Conservation (phyloP, 1,139 yeast genomes). For the Blastobotrys capitulatus region DNA sequence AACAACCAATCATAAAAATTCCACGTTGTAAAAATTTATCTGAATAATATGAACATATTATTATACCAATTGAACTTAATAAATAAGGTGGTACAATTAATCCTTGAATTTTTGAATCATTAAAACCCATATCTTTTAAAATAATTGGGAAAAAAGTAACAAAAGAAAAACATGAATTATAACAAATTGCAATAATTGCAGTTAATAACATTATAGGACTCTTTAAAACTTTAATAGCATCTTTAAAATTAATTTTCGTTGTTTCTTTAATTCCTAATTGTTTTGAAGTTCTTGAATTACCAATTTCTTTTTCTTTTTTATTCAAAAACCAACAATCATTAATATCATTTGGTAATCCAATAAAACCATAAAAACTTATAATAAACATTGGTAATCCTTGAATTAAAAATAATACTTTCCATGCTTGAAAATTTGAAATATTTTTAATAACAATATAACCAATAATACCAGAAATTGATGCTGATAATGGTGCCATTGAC, state of each 20-base stretch:
- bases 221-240: conserved; percentile 17
- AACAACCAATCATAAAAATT: conserved; percentile 22
- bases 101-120: conserved; percentile 26
- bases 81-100: conserved; percentile 28
- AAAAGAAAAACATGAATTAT: conserved; percentile 26
- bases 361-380: conserved; percentile 29
- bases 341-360: conserved; percentile 40
- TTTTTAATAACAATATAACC: conserved; percentile 37
- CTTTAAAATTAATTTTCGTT: conserved; percentile 18
- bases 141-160: conserved; percentile 28
- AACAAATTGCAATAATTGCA: conserved; percentile 30
- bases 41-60: conserved; percentile 21
- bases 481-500: conserved; percentile 33
- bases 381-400: conserved; percentile 37
- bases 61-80: conserved; percentile 21
- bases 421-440: conserved; percentile 22
- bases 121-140: conserved; percentile 27
- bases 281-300: conserved; percentile 23
- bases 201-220: conserved; percentile 28
- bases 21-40: conserved; percentile 27
- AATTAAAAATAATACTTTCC: conserved; percentile 37
- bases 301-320: conserved; percentile 26
- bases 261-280: conserved; percentile 22
- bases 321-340: conserved; percentile 32
- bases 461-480: conserved; percentile 29